These are phyloP conservation scores for Mesotaenium endlicherianum DNA, from an alignment of 139 green algal species.

Conservation along the genomic window DNA sequence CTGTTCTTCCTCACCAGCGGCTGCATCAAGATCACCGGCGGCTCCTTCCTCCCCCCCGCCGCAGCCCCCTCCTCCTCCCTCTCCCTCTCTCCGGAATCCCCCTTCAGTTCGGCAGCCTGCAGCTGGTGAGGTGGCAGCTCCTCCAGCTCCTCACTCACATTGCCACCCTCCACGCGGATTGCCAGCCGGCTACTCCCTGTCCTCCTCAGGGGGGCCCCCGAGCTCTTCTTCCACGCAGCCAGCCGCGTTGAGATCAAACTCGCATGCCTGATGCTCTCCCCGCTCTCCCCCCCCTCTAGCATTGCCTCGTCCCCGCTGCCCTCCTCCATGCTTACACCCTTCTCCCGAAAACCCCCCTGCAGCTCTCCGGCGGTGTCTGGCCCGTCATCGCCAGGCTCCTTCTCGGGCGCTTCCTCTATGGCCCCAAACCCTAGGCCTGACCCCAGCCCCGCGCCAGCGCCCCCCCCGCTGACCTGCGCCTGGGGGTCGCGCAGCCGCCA, in stretches of 20 bases:
- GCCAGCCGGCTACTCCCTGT: background rate
- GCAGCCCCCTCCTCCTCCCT: background rate
- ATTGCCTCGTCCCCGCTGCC: background rate
- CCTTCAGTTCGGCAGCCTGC: background rate
- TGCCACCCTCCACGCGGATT: too few relatives aligned
- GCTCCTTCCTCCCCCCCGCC: background rate
- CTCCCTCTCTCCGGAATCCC: background rate
- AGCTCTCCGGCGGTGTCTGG: too few relatives aligned
- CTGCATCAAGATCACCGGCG: background rate
- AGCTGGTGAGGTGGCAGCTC: too few relatives aligned
- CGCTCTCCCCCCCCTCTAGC: background rate
- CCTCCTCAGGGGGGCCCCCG: background rate
- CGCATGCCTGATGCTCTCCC: background rate
- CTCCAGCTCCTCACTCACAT: conserved; percentile 1
- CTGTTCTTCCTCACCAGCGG: background rate
- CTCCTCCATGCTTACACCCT: conserved; percentile 1
- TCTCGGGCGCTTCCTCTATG: too few relatives aligned
- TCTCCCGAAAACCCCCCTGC: too few relatives aligned
- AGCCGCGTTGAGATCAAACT: background rate
- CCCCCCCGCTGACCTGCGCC: too few relatives aligned
- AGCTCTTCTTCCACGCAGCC: background rate
- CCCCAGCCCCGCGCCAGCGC: too few relatives aligned
- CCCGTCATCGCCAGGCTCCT: too few relatives aligned
- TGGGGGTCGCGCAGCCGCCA: conserved; percentile 21
- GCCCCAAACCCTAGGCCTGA: too few relatives aligned